Evolutionary conservation across 768 basidiomycete species (phyloP), one percentile per base, ranked within the genome.

Genomic region (Russula vinacea): DNA sequence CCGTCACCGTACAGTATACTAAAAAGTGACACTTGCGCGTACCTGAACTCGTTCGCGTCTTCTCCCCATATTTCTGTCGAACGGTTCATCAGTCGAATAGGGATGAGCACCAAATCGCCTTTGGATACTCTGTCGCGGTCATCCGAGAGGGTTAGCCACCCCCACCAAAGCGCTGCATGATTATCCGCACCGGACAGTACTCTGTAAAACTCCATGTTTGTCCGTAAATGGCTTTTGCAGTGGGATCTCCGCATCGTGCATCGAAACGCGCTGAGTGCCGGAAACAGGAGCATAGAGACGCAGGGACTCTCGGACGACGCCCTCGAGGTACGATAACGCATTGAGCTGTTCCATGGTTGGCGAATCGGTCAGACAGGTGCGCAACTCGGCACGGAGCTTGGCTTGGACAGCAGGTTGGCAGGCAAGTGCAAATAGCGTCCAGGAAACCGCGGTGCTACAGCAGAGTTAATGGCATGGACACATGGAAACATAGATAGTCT

Each of bases 351-450:
- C 75, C 69, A 74, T 75, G 35, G 66, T 60, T 4, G 62, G 66
- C 9, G 39, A 58, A 22, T 70, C 69, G 64, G 49, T 66, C 19
- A 53, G 44, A 2, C 76, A 71, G 1, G 67, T 65, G 17, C 64
- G 60, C 22, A 74, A 56, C 64, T 79, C 78, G 8, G 71, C 70
- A 10, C 78, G 71, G 8, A 79, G 72, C 55, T 67, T 67, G 33
- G 69, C 65, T 64, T 79, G 78, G 6, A 73, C 59, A 0, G 72
- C 72, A 0, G 72, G 73, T 49, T 75, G 61, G 26, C 69, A 62
- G 6, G 72, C 64, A 7, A 79, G 70, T 6, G 70, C 65, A 54
- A 74, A 75, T 8, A 78, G 64, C 7, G 73, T 70, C 77, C 77
- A 78, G 5, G 75, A 69, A 0, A 76, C 58, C 3, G 75, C 73